These are phyloP conservation scores for Posidonia oceanica DNA, from an alignment of 116 monocot genomes.

Conservation along the genomic window DNA sequence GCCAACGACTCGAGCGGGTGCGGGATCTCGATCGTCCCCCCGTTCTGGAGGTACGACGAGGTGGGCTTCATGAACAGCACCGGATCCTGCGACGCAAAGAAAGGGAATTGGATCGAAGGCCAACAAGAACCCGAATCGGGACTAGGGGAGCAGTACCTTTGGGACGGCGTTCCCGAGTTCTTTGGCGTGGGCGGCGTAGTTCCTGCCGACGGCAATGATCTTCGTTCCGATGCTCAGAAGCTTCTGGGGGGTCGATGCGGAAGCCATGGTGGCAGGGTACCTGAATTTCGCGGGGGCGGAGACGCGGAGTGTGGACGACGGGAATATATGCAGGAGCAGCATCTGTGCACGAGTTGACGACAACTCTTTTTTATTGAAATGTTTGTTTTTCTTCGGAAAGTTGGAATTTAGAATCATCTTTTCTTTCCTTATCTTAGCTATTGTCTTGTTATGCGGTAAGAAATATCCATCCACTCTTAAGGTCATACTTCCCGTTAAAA, in stretches of 20 bases:
- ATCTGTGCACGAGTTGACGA: too few relatives aligned
- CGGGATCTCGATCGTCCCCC: slow-evolving; percentile 85
- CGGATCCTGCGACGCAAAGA: slow-evolving; percentile 42
- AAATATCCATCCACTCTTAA: too few relatives aligned
- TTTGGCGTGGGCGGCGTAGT: slow-evolving; percentile 93
- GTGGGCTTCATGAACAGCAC: slow-evolving; percentile 97
- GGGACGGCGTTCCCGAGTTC: slow-evolving; percentile 87
- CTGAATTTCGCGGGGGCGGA: not conserved
- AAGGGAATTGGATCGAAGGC: not conserved
- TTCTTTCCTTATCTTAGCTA: too few relatives aligned
- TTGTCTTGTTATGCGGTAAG: too few relatives aligned
- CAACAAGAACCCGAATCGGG: not conserved
- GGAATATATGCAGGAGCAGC: not conserved
- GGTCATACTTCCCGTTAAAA: too few relatives aligned
- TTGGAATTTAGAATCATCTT: too few relatives aligned
- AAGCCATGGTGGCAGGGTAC: not conserved
- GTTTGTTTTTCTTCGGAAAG: not conserved
- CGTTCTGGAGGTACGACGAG: slow-evolving; percentile 71
- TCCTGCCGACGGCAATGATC: slow-evolving; percentile 83
- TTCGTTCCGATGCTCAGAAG: slow-evolving; percentile 63
- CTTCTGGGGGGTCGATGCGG: slow-evolving; percentile 11
- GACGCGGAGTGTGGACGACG: not conserved
- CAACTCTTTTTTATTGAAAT: not conserved
- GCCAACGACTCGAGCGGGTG: slow-evolving; percentile 56
- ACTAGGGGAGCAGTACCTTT: slow-evolving; percentile 22